Conservation (phyloP, 345 rosid genomes). For the Kandelia obovata region DNA sequence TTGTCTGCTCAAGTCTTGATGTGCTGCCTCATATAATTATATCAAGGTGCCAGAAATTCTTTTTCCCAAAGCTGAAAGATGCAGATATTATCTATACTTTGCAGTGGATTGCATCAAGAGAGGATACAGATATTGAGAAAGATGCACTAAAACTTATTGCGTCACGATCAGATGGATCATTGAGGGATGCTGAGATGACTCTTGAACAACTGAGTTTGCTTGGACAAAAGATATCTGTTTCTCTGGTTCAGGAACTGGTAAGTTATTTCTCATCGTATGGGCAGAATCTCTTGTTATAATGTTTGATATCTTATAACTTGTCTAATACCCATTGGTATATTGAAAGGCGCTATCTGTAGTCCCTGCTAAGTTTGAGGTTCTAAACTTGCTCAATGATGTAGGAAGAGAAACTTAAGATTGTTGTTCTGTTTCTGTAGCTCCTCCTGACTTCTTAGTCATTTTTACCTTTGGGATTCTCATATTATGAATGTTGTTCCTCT, state of each 20-base stretch:
- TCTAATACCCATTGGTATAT: neutral
- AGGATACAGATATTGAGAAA: conserved; percentile 63
- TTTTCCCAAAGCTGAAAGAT: conserved; percentile 90
- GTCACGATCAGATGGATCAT: conserved; percentile 93
- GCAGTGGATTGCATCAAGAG: conserved; percentile 72
- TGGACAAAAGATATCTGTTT: conserved; percentile 78
- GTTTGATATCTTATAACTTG: neutral
- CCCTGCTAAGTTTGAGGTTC: neutral
- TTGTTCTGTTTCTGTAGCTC: neutral
- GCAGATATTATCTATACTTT: conserved; percentile 72
- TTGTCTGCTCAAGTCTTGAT: conserved; percentile 84
- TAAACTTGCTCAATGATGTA: neutral
- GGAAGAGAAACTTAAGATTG: neutral
- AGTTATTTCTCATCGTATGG: conserved; percentile 9
- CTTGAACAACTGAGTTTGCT: conserved; percentile 88
- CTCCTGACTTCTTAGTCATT: neutral
- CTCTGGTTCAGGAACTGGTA: conserved; percentile 94
- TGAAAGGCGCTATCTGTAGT: neutral
- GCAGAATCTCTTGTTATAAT: neutral
- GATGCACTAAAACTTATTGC: conserved; percentile 90
- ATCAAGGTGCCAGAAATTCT: conserved; percentile 95
- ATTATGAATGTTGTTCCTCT: neutral
- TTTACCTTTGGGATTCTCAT: neutral
- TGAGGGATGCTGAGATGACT: conserved; percentile 96
- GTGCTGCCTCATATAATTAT: conserved; percentile 85